phyloP scores from a whole-genome alignment of 768 basidiomycete genomes.

The Boletellus emodensis region DNA sequence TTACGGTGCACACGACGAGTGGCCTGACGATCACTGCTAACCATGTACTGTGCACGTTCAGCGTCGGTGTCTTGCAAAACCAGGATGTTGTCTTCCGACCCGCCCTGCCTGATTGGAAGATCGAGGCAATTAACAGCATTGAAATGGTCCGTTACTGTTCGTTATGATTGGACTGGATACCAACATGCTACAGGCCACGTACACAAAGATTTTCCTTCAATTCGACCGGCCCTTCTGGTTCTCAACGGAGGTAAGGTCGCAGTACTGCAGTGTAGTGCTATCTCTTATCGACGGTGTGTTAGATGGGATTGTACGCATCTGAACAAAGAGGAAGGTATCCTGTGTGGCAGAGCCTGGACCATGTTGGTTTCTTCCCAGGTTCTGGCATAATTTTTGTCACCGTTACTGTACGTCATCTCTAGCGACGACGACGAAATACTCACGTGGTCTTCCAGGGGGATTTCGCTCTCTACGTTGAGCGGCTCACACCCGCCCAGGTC shows the following conservation, averaged over 20 bases:
- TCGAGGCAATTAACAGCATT: slow-evolving; percentile 61
- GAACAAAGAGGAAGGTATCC: slow-evolving; percentile 57
- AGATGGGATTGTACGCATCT: slow-evolving; percentile 53
- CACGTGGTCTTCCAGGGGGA: slow-evolving; percentile 43
- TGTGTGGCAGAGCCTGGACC: slow-evolving; percentile 65
- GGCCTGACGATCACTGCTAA: slow-evolving; percentile 46
- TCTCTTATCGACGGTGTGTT: not conserved
- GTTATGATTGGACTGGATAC: not conserved
- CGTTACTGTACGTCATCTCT: slow-evolving; percentile 19
- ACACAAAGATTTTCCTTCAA: slow-evolving; percentile 66
- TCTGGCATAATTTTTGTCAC: slow-evolving; percentile 43
- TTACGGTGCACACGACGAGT: slow-evolving; percentile 43
- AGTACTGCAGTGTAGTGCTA: not conserved
- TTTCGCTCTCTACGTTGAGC: slow-evolving; percentile 56
- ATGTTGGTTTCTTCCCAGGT: slow-evolving; percentile 53
- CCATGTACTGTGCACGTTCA: slow-evolving; percentile 65
- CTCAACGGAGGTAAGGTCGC: slow-evolving; percentile 35
- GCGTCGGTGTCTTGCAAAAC: slow-evolving; percentile 65
- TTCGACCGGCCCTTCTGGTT: slow-evolving; percentile 63
- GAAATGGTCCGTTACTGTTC: slow-evolving; percentile 42
- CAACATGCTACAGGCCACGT: slow-evolving; percentile 40
- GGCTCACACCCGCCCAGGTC: slow-evolving; percentile 43
- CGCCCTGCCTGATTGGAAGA: slow-evolving; percentile 53
- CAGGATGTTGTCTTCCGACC: slow-evolving; percentile 57
- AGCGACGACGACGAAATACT: not conserved